phyloP scores from a whole-genome alignment of 2,329 filamentous ascomycete species.

The Talaromyces piceae region DNA sequence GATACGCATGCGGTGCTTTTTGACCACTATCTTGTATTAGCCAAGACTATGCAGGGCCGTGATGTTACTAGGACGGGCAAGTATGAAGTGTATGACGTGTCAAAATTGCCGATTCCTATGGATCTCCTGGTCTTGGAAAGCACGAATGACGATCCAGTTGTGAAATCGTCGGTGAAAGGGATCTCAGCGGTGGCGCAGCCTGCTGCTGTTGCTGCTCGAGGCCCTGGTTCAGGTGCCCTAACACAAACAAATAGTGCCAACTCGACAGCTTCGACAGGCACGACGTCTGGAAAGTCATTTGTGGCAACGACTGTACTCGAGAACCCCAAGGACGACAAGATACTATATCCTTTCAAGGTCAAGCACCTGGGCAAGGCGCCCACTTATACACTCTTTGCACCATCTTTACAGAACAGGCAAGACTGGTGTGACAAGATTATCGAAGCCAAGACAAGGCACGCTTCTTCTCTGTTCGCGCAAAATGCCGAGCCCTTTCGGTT shows the following conservation, averaged over 20 bases:
- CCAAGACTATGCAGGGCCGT: conserved; percentile 64
- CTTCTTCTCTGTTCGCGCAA: conserved; percentile 77
- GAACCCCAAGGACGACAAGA: conserved; percentile 63
- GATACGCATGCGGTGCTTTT: conserved; percentile 92
- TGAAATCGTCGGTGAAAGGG: conserved; percentile 68
- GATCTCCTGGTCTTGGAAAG: conserved; percentile 88
- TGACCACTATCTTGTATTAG: conserved; percentile 90
- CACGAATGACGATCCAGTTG: conserved; percentile 81
- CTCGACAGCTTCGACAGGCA: conserved; percentile 35
- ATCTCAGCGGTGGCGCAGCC: conserved; percentile 53
- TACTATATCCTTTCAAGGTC: conserved; percentile 88
- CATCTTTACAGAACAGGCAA: conserved; percentile 62
- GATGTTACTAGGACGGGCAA: conserved; percentile 66
- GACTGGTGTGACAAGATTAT: conserved; percentile 94
- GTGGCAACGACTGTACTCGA: conserved; percentile 41
- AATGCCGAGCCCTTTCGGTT: conserved; percentile 94
- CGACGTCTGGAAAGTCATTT: conserved; percentile 11
- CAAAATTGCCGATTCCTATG: conserved; percentile 93
- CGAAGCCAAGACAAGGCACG: conserved; percentile 89
- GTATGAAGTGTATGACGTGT: conserved; percentile 82
- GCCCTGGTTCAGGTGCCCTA: conserved; percentile 45
- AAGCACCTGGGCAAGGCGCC: conserved; percentile 88
- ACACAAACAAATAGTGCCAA: conserved; percentile 62
- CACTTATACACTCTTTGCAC: conserved; percentile 83
- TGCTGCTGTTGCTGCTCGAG: conserved; percentile 35